These are phyloP conservation scores for Sarocladiaceae sp. DNA, from an alignment of 2,329 filamentous ascomycete genomes.

Conservation along the genomic window DNA sequence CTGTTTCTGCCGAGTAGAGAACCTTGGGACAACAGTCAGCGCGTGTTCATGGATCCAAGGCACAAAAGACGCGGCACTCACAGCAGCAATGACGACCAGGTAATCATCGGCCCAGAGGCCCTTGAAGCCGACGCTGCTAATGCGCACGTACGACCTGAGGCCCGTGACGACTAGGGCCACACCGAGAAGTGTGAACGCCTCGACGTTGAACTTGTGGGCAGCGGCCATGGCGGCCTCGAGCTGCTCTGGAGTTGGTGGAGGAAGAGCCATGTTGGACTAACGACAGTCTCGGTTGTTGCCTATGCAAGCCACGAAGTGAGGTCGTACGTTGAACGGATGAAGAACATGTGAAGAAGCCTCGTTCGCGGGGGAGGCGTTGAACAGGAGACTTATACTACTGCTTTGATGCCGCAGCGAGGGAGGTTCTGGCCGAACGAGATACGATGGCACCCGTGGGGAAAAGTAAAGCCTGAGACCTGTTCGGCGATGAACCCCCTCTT, in stretches of 20 bases:
- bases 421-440: background rate
- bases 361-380: background rate
- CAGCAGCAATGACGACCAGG: slow-evolving; percentile 47
- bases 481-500: background rate
- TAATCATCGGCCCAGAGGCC: slow-evolving; percentile 54
- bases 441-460: background rate
- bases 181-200: slow-evolving; percentile 31
- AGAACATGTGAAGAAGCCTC: background rate
- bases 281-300: background rate
- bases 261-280: slow-evolving; percentile 1
- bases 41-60: background rate
- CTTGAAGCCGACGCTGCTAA: slow-evolving; percentile 38
- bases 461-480: slow-evolving; percentile 7
- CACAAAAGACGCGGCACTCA: slow-evolving; percentile 20
- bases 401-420: no score
- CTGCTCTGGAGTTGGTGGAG: slow-evolving; percentile 8
- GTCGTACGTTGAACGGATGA: background rate
- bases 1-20: slow-evolving; percentile 44
- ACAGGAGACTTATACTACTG: slow-evolving; percentile 5
- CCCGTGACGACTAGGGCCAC: slow-evolving; percentile 39
- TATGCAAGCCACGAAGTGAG: slow-evolving; percentile 1
- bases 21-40: slow-evolving; percentile 26
- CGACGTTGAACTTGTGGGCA: slow-evolving; percentile 8
- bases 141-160: slow-evolving; percentile 43
- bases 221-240: slow-evolving; percentile 9